Percentiles rank a stretch among this genome's conserved stretches.
Conservation (phyloP, 345 rosid genomes). For the Aquilaria yunnanensis region DNA sequence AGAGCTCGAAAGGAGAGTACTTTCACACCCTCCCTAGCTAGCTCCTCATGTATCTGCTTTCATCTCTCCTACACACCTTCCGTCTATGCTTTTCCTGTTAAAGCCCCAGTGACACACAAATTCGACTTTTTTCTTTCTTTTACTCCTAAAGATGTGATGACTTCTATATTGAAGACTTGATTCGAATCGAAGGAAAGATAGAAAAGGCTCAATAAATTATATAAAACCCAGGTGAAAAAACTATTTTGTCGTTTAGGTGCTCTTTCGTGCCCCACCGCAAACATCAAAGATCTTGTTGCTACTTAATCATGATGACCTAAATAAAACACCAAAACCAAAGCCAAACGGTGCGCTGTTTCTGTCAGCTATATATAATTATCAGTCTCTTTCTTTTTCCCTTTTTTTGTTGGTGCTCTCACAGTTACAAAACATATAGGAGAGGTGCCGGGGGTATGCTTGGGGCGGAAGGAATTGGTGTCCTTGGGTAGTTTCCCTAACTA, state of each 20-base stretch:
- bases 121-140: slow-evolving; percentile 12
- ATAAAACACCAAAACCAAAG: too few relatives aligned
- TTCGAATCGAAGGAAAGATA: background rate
- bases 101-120: slow-evolving; percentile 14
- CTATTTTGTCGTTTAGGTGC: slow-evolving; percentile 44
- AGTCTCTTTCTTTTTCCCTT: too few relatives aligned
- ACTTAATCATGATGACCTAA: too few relatives aligned
- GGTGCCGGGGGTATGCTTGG: too few relatives aligned
- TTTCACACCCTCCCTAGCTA: slow-evolving; percentile 4
- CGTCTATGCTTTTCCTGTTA: slow-evolving; percentile 18
- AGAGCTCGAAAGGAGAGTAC: slow-evolving; percentile 6
- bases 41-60: background rate
- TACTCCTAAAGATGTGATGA: slow-evolving; percentile 26
- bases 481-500: too few relatives aligned
- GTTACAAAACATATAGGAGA: too few relatives aligned
- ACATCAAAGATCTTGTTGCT: too few relatives aligned
- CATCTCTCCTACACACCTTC: background rate
- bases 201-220: slow-evolving; percentile 1
- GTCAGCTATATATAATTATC: too few relatives aligned
- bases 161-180: slow-evolving; percentile 7
- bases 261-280: slow-evolving; percentile 12
- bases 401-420: too few relatives aligned
- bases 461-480: too few relatives aligned
- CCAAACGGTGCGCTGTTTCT: too few relatives aligned
- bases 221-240: slow-evolving; percentile 8